Percentiles rank a stretch among this genome's conserved stretches.
Conservation (phyloP, 805 yeast genomes). For the Lachancea sp. region DNA sequence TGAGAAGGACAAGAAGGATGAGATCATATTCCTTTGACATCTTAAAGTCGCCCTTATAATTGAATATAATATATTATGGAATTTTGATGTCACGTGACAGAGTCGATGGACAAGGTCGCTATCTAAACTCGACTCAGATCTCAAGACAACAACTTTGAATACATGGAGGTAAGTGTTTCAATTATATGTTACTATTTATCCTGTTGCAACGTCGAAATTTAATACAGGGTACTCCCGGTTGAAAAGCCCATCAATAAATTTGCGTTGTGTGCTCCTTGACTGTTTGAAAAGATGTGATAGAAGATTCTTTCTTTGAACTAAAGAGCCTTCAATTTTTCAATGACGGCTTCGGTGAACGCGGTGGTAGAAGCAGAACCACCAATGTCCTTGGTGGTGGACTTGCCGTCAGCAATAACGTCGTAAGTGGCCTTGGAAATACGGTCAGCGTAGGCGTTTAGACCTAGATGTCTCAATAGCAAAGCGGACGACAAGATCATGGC, state of each 20-base stretch:
- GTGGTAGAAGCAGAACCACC: slow-evolving; percentile 88
- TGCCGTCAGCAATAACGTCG: slow-evolving; percentile 84
- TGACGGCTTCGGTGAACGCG: slow-evolving; percentile 89
- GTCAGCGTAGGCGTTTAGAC: slow-evolving; percentile 77
- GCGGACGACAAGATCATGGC: slow-evolving; percentile 91
- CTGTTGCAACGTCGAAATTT: neutral
- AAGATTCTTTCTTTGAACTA: neutral
- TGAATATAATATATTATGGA: neutral
- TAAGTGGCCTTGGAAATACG: slow-evolving; percentile 84
- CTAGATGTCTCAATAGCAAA: slow-evolving; percentile 92
- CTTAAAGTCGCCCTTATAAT: neutral
- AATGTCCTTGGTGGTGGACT: slow-evolving; percentile 77
- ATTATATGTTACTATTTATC: slow-evolving; percentile 5
- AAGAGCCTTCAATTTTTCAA: slow-evolving; percentile 48
- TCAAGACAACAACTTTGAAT: too few relatives aligned
- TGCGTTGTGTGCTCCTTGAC: too few relatives aligned
- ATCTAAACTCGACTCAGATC: too few relatives aligned
- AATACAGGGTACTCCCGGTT: neutral
- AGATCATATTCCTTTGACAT: neutral
- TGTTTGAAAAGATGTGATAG: too few relatives aligned
- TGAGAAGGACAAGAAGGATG: too few relatives aligned
- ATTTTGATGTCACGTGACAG: too few relatives aligned
- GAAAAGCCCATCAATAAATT: too few relatives aligned
- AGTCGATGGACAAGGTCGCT: too few relatives aligned
- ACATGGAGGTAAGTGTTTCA: neutral